Evolutionary conservation across 2,329 filamentous ascomycete species (phyloP).

Genomic region (Camillea tinctor): DNA sequence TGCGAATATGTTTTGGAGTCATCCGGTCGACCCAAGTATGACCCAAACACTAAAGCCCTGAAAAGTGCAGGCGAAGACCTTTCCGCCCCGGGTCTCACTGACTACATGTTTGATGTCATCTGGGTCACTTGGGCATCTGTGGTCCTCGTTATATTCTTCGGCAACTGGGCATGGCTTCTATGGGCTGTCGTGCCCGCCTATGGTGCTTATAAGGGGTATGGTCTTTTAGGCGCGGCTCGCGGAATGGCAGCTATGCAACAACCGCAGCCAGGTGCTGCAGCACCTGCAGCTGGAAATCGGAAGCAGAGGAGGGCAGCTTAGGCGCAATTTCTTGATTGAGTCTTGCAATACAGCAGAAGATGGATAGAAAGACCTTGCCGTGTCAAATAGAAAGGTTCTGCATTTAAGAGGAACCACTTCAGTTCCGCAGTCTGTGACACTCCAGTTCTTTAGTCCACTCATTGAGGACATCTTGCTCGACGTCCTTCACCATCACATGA

Average conservation of each 20-base stretch:
- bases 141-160: constrained; percentile 70
- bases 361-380: neutral
- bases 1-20: constrained; percentile 86
- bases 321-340: constrained; percentile 1
- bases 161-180: constrained; percentile 69
- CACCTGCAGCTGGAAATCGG: constrained; percentile 47
- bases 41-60: constrained; percentile 62
- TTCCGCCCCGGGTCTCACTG: constrained; percentile 81
- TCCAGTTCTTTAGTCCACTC: constrained; percentile 52
- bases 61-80: constrained; percentile 83
- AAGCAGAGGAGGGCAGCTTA: constrained; percentile 55
- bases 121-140: constrained; percentile 90
- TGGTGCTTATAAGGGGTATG: constrained; percentile 52
- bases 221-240: constrained; percentile 53
- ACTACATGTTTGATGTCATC: constrained; percentile 96
- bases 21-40: constrained; percentile 75
- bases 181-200: constrained; percentile 57
- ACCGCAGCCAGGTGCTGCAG: constrained; percentile 33
- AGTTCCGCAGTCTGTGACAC: constrained; percentile 32
- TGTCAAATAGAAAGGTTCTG: neutral
- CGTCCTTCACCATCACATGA: constrained; percentile 68
- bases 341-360: neutral
- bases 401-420: constrained; percentile 1
- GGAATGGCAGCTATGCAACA: constrained; percentile 51
- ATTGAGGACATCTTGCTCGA: constrained; percentile 49